Conservation (phyloP, 148 eudicot genomes). For the Suaeda aralocaspica region DNA sequence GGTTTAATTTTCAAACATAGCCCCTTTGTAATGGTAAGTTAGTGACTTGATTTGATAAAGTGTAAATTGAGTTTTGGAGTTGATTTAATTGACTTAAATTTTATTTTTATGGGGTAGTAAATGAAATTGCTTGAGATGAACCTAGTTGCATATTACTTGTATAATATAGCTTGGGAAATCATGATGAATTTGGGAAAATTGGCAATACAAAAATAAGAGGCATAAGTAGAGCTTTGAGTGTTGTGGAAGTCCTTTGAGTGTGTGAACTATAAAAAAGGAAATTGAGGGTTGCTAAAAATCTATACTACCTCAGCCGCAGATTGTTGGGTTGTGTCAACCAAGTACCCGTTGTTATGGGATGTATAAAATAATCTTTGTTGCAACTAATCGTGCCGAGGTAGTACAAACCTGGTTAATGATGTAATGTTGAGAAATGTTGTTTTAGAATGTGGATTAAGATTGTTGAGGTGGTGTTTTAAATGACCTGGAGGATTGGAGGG, state of each 20-base stretch:
- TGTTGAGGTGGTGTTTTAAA: neutral
- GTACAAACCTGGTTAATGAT: neutral
- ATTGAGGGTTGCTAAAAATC: too few species aligned
- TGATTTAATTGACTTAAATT: neutral
- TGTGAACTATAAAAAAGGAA: too few species aligned
- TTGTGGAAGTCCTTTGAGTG: too few species aligned
- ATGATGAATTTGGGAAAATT: neutral
- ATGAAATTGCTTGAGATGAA: neutral
- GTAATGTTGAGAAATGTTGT: neutral
- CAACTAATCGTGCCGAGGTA: too few species aligned
- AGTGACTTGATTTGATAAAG: conserved; percentile 1
- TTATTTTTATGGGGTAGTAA: neutral
- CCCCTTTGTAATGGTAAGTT: neutral
- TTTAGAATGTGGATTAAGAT: neutral
- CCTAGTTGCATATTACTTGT: neutral
- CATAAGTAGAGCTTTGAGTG: neutral
- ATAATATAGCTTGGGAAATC: neutral
- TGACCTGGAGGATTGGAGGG: neutral
- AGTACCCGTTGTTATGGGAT: too few species aligned
- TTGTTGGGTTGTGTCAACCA: too few species aligned
- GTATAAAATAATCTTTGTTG: too few species aligned
- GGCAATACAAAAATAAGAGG: too few species aligned
- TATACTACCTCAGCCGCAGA: too few species aligned
- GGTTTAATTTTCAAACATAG: conserved; percentile 6
- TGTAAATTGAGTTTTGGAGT: neutral